Conservation (phyloP, 805 yeast species). For the Metschnikowia aberdeeniae region DNA sequence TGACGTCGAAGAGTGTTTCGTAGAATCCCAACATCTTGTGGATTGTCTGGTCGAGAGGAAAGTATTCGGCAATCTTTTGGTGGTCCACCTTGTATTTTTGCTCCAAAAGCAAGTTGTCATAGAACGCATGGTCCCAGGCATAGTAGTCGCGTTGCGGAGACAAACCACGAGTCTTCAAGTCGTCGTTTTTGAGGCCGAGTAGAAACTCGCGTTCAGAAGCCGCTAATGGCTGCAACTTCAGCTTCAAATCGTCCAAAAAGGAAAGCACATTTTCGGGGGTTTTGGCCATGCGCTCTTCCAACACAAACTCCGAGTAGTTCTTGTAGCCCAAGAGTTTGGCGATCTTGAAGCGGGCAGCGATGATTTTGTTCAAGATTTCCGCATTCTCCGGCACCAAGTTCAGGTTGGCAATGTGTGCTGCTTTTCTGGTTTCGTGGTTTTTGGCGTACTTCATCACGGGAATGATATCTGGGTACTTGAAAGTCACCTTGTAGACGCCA, state of each 20-base stretch:
- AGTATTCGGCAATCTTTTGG: conserved; percentile 67
- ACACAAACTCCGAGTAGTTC: conserved; percentile 63
- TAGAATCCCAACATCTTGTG: conserved; percentile 66
- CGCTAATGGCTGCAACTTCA: conserved; percentile 59
- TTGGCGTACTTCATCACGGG: conserved; percentile 76
- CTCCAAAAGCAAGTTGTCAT: conserved; percentile 62
- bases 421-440: conserved; percentile 58
- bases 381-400: conserved; percentile 61
- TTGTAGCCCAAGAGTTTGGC: conserved; percentile 64
- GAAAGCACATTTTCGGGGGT: conserved; percentile 52
- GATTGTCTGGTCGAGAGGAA: conserved; percentile 68
- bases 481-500: conserved; percentile 61
- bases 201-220: conserved; percentile 48
- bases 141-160: conserved; percentile 39
- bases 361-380: conserved; percentile 53
- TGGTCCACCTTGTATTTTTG: conserved; percentile 69
- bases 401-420: conserved; percentile 64
- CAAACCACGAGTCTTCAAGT: conserved; percentile 44
- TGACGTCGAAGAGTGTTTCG: conserved; percentile 63
- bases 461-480: conserved; percentile 74
- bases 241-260: conserved; percentile 60
- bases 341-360: conserved; percentile 56
- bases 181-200: conserved; percentile 49
- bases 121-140: conserved; percentile 73
- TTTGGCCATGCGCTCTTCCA: conserved; percentile 82